Percentiles rank a stretch among this genome's conserved stretches.
phyloP scores from a whole-genome alignment of 176 grass and related monocot species.

The Miscanthus lutarioriparius region DNA sequence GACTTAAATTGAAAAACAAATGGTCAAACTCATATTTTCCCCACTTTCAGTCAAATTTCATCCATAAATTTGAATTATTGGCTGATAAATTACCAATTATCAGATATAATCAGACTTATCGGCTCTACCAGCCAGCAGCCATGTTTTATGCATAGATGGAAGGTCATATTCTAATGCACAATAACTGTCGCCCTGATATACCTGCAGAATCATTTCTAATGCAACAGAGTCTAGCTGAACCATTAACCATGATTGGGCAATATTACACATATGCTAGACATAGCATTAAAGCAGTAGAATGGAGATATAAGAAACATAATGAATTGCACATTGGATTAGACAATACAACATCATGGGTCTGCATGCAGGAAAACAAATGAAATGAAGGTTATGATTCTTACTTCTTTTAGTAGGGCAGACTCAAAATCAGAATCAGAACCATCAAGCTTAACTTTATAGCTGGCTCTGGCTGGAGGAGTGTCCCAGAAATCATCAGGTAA shows the following conservation, averaged over 20 bases:
- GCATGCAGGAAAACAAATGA: constrained; percentile 15
- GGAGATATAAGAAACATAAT: background rate
- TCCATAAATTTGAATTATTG: background rate
- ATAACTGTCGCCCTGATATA: background rate
- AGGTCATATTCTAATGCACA: background rate
- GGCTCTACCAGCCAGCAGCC: background rate
- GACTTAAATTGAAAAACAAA: background rate
- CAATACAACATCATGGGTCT: background rate
- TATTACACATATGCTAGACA: constrained; percentile 15
- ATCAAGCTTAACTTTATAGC: constrained; percentile 28
- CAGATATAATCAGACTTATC: background rate
- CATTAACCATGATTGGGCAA: constrained; percentile 22
- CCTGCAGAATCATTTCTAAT: background rate
- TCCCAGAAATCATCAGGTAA: constrained; percentile 49
- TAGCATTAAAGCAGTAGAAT: background rate
- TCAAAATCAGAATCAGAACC: constrained; percentile 52
- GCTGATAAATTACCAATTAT: background rate
- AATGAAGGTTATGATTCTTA: constrained; percentile 36
- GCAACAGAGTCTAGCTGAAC: background rate
- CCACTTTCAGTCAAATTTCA: background rate
- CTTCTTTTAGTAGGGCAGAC: constrained; percentile 58
- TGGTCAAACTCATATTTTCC: background rate
- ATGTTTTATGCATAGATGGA: background rate
- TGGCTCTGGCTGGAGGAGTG: constrained; percentile 21
- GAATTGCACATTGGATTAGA: background rate